Evolutionary conservation across 1,284 basidiomycete species (phyloP).

Genomic region (Cerioporus squamosus): DNA sequence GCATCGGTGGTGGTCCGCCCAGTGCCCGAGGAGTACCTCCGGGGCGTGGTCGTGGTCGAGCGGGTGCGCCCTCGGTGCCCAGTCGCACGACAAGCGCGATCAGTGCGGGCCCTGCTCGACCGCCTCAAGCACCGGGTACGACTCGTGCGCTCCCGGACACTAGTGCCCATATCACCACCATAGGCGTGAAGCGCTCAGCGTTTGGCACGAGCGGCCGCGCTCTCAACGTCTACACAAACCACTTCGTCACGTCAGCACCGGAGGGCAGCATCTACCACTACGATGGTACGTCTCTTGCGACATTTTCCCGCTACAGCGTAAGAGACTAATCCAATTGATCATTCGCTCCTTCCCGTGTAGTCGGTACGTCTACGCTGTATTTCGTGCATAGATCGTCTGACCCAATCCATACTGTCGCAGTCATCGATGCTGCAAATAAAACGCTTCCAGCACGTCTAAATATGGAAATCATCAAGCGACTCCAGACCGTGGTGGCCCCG

Average conservation of each 20-base stretch:
- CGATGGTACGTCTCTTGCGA: conserved; percentile 54
- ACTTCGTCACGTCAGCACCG: conserved; percentile 63
- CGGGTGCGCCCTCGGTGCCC: no score
- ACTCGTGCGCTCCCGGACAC: conserved; percentile 24
- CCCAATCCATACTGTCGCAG: conserved; percentile 31
- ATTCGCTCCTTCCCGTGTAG: conserved; percentile 36
- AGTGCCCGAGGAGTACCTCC: no score
- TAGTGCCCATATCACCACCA: conserved; percentile 48
- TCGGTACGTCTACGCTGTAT: conserved; percentile 55
- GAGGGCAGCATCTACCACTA: conserved; percentile 72
- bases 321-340: not conserved
- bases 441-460: conserved; percentile 67
- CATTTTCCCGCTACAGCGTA: not conserved
- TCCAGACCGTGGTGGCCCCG: conserved; percentile 61
- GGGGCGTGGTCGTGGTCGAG: no score
- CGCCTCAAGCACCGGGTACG: no score
- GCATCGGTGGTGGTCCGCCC: no score
- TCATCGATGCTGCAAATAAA: conserved; percentile 69
- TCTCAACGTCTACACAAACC: conserved; percentile 65
- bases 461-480: conserved; percentile 64
- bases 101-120: no score
- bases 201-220: conserved; percentile 60
- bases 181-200: conserved; percentile 68
- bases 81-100: no score
- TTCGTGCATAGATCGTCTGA: not conserved